phyloP scores from a whole-genome alignment of 2,329 filamentous ascomycete species.

The Westerdykella aurantiaca region DNA sequence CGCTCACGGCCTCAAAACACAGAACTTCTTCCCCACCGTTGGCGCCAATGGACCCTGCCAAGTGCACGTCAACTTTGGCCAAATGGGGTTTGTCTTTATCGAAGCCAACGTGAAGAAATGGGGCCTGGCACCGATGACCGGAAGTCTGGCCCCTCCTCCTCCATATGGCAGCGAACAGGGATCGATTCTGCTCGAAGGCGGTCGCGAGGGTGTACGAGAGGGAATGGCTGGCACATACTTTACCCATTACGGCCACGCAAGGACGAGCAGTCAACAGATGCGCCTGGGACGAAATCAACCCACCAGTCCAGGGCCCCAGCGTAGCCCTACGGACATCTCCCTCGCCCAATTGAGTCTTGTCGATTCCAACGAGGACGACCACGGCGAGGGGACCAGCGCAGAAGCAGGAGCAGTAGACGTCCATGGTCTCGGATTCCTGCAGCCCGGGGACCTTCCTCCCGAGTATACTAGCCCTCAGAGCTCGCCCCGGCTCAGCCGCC shows the following conservation, averaged over 20 bases:
- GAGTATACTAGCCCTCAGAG: conserved; percentile 44
- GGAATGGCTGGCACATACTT: conserved; percentile 47
- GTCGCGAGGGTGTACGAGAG: conserved; percentile 51
- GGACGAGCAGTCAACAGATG: conserved; percentile 73
- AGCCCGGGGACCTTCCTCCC: conserved; percentile 41
- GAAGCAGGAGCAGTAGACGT: conserved; percentile 18
- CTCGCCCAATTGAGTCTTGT: conserved; percentile 76
- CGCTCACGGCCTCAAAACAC: conserved; percentile 82
- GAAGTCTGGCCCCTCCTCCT: conserved; percentile 87
- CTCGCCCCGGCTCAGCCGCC: conserved; percentile 45
- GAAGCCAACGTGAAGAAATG: conserved; percentile 99
- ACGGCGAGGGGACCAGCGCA: conserved; percentile 63
- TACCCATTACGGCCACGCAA: conserved; percentile 55
- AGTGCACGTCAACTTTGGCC: conserved; percentile 95
- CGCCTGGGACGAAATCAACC: conserved; percentile 61
- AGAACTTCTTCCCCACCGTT: conserved; percentile 97
- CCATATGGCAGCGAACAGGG: conserved; percentile 97
- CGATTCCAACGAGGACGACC: conserved; percentile 56
- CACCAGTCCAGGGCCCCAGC: conserved; percentile 79
- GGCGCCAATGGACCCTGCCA: conserved; percentile 89
- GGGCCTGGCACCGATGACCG: conserved; percentile 93
- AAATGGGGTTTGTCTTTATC: conserved; percentile 97
- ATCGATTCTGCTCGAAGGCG: conserved; percentile 87
- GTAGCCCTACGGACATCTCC: conserved; percentile 93
- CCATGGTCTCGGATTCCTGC: conserved; percentile 31